Conservation (phyloP, 306 rosid genomes). For the Begonia fuchsioides region DNA sequence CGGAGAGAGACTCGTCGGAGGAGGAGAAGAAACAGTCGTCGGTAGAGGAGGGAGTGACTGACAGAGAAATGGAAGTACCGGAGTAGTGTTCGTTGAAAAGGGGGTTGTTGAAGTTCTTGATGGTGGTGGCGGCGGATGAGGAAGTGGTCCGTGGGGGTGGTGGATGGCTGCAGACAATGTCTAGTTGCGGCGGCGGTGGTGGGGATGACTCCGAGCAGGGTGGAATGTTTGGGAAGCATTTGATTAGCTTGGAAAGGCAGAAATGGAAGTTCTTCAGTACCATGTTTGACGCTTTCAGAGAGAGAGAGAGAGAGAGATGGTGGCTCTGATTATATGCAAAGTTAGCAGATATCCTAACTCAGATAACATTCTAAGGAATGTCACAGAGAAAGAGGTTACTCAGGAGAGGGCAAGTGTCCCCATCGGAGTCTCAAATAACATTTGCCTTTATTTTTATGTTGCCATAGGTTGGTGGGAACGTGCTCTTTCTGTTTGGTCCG, state of each 20-base stretch:
- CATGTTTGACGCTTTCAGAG: constrained; percentile 18
- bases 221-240: constrained; percentile 27
- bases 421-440: too few relatives aligned
- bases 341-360: too few relatives aligned
- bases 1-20: constrained; percentile 15
- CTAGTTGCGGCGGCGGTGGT: constrained; percentile 5
- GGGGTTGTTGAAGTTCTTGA: constrained; percentile 10
- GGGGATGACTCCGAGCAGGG: constrained; percentile 11
- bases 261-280: constrained; percentile 39
- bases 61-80: constrained; percentile 1
- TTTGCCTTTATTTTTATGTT: too few relatives aligned
- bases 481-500: too few relatives aligned
- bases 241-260: constrained; percentile 52
- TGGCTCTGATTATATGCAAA: too few relatives aligned
- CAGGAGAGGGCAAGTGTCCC: too few relatives aligned
- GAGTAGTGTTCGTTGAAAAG: constrained; percentile 11
- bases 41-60: constrained; percentile 9
- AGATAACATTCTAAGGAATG: too few relatives aligned
- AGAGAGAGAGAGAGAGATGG: too few relatives aligned
- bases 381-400: too few relatives aligned
- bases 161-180: too few relatives aligned
- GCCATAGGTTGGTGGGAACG: too few relatives aligned
- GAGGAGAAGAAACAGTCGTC: constrained; percentile 12
- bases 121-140: background rate
- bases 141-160: constrained; percentile 7